Base-by-base conservation (phyloP, 2,329 filamentous ascomycete species). In the Nothopassalora personata region DNA sequence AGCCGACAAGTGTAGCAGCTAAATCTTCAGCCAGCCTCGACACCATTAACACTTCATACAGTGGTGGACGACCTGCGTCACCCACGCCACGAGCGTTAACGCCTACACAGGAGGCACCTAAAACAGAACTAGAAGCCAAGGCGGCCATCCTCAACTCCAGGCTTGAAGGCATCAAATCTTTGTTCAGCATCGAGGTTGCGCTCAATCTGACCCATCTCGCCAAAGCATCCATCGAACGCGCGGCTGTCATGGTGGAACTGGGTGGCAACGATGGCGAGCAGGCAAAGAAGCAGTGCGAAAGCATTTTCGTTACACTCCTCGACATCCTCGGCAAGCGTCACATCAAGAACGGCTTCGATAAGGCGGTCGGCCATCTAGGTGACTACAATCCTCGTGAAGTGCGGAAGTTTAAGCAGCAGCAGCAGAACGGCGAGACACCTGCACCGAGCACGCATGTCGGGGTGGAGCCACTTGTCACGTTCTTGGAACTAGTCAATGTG, bases 151-250 rank as follows among this genome's bases (percentile, higher is more conserved):
- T 99, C 90, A 92, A 93, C 58, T 91, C 90, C 9, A 87, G 91
- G 63, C 81, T 99, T 15, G 94, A 97, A 76, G 93, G 93, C 46
- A 99, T 99, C 74, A 90, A 90, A 67, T 91, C 91, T 15, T 81
- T 99, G 15, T 97, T 97, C 77, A 97, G 91, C 74, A 95, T 99
- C 67, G 94, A 99, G 72, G 87, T 99, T 10, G 94, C 94, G 0
- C 80, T 99, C 31, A 89, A 89, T 67, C 79, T 99, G 27, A 92
- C 96, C 6, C 93, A 97, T 71, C 81, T 85, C 18, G 94, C 93
- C 28, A 97, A 97, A 76, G 81, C 88, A 0, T 92, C 90, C 60
- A 82, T 99, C 15, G 94, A 95, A 61, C 85, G 94, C 59, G 88
- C 90, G 0, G 88, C 91, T 2, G 83, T 90, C 50, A 94, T 99